A percentile compares a stretch with the other conserved stretches of the same genome.
These are phyloP conservation scores for Syzygium oleosum DNA, from an alignment of 345 rosid species.

Conservation along the genomic window DNA sequence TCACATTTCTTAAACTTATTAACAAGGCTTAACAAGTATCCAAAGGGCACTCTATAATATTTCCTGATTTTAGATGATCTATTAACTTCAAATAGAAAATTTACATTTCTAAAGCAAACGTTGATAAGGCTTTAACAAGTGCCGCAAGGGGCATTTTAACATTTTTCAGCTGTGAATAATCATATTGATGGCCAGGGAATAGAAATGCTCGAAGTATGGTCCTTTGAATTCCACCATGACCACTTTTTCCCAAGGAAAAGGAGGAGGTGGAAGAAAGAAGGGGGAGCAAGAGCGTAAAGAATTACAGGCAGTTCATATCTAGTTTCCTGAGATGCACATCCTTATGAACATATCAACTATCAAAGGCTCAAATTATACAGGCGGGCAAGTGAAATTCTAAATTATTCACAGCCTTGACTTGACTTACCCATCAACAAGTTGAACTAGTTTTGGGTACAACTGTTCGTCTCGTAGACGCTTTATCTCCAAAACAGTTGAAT, in stretches of 20 bases:
- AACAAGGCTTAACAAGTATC: neutral
- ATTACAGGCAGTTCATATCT: neutral
- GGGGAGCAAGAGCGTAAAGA: neutral
- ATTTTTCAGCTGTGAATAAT: neutral
- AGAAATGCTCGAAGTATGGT: neutral
- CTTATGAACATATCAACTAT: neutral
- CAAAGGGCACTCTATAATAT: neutral
- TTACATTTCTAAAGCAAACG: neutral
- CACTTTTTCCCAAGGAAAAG: neutral
- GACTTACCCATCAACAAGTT: constrained; percentile 86
- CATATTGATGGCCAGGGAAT: neutral
- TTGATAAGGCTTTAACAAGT: neutral
- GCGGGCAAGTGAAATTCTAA: neutral
- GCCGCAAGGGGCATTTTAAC: neutral
- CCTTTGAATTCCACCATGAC: neutral
- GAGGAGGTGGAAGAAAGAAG: neutral
- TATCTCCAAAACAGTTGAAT: constrained; percentile 91
- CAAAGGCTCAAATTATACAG: neutral
- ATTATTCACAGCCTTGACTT: neutral
- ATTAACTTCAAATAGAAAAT: neutral
- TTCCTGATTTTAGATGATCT: neutral
- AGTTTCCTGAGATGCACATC: neutral
- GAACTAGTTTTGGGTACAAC: constrained; percentile 68
- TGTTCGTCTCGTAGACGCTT: constrained; percentile 87
- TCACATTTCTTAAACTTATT: neutral